Percentiles rank a stretch among this genome's conserved stretches.
Evolutionary conservation across 2,329 filamentous ascomycete species (phyloP).

Genomic region (Plectosphaerella cucumerina): DNA sequence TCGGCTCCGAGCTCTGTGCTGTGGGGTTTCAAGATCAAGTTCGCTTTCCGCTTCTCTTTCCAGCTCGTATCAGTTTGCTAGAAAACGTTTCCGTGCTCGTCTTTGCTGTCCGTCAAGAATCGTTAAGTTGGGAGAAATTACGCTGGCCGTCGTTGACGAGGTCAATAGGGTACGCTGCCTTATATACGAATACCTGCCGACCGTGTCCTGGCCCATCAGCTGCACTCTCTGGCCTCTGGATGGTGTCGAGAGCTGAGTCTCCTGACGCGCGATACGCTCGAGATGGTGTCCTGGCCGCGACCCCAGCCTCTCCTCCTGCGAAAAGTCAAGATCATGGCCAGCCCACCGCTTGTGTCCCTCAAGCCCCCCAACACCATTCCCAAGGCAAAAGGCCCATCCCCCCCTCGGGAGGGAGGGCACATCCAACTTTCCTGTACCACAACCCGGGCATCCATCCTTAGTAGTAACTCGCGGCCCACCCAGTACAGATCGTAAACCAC

Average conservation of each 20-base stretch:
- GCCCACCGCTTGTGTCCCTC: too few relatives aligned
- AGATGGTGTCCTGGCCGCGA: neutral
- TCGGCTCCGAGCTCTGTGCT: neutral
- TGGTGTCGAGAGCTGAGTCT: neutral
- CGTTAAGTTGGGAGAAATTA: neutral
- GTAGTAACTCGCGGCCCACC: neutral
- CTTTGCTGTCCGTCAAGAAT: neutral
- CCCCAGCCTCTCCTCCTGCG: too few relatives aligned
- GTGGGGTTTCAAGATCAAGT: neutral
- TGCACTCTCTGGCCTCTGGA: neutral
- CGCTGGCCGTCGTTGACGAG: neutral
- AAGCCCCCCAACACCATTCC: too few relatives aligned
- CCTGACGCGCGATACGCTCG: neutral
- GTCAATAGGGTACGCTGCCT: neutral
- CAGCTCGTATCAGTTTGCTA: too few relatives aligned
- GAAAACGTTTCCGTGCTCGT: neutral
- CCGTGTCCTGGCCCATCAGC: neutral
- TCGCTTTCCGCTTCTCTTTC: neutral
- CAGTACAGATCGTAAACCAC: neutral
- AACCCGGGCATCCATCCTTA: too few relatives aligned
- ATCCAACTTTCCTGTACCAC: too few relatives aligned
- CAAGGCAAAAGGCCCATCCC: too few relatives aligned
- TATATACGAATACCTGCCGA: neutral
- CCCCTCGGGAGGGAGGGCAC: neutral
- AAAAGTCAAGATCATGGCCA: too few relatives aligned